A percentile compares a stretch with the other conserved stretches of the same genome.
phyloP scores from a whole-genome alignment of 495 filamentous ascomycete species.

The Penicillium egyptiacum region DNA sequence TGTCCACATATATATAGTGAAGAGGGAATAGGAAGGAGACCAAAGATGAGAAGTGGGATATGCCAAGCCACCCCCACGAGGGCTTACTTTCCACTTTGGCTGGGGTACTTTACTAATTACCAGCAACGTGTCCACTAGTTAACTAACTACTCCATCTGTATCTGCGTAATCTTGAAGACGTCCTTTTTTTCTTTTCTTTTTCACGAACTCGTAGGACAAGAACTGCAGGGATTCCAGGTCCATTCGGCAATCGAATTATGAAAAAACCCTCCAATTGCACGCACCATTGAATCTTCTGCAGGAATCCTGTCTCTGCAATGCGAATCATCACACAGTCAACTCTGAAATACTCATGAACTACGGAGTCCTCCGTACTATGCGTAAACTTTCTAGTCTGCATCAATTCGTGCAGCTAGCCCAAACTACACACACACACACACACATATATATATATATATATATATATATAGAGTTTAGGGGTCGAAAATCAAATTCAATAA shows the following conservation, averaged over 20 bases:
- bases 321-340: slow-evolving; percentile 6
- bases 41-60: slow-evolving; percentile 2
- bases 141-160: no score
- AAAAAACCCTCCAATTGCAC: neutral
- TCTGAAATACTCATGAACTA: neutral
- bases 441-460: no score
- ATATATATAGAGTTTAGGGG: neutral
- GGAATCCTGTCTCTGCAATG: slow-evolving; percentile 8
- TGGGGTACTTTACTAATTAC: neutral
- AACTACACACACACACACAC: no score
- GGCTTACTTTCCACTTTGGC: neutral
- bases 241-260: slow-evolving; percentile 8
- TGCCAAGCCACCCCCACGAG: slow-evolving; percentile 18
- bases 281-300: slow-evolving; percentile 16
- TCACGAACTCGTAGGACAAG: slow-evolving; percentile 13
- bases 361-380: neutral
- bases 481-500: neutral
- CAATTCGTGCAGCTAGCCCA: slow-evolving; percentile 2
- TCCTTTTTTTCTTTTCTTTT: no score
- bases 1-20: neutral
- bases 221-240: neutral
- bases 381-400: neutral
- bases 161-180: neutral
- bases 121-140: no score
- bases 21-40: neutral